These are phyloP conservation scores for Phytophthora multivora DNA, from an alignment of 352 stramenopile genomes.

Conservation along the genomic window DNA sequence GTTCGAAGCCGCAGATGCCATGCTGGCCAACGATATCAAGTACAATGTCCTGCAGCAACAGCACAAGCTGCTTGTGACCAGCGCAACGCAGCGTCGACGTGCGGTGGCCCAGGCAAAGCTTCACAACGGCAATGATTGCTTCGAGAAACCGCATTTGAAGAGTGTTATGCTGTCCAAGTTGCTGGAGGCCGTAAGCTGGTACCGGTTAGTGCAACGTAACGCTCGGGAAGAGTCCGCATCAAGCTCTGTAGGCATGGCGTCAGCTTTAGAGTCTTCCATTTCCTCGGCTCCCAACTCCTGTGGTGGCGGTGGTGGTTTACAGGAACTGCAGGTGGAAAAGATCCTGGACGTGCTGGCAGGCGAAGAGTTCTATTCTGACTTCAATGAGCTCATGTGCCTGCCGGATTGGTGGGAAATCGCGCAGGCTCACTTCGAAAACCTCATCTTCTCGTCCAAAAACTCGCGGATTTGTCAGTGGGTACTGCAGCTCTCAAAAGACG, in stretches of 20 bases:
- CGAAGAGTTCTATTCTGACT: conserved; percentile 86
- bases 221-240: conserved; percentile 66
- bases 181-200: conserved; percentile 85
- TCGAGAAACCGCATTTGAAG: conserved; percentile 62
- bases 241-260: conserved; percentile 39
- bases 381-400: conserved; percentile 78
- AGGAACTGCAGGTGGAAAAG: conserved; percentile 75
- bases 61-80: conserved; percentile 53
- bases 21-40: conserved; percentile 82
- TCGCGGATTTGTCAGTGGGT: conserved; percentile 78
- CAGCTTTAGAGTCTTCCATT: conserved; percentile 19
- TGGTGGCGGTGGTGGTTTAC: conserved; percentile 39
- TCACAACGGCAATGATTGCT: conserved; percentile 69
- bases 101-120: conserved; percentile 58
- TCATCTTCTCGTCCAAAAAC: conserved; percentile 74
- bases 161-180: conserved; percentile 73
- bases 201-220: conserved; percentile 83
- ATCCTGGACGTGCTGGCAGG: conserved; percentile 77
- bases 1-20: conserved; percentile 69
- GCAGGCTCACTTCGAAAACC: conserved; percentile 87
- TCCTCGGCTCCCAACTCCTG: conserved; percentile 36
- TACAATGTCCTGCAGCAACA: conserved; percentile 70
- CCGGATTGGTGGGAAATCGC: conserved; percentile 85
- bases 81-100: conserved; percentile 46
- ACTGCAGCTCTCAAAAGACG: conserved; percentile 66